Percentiles rank a stretch among this genome's conserved stretches.
Evolutionary conservation across 2,329 filamentous ascomycete genomes (phyloP).

Genomic region (Talaromyces pinophilus): DNA sequence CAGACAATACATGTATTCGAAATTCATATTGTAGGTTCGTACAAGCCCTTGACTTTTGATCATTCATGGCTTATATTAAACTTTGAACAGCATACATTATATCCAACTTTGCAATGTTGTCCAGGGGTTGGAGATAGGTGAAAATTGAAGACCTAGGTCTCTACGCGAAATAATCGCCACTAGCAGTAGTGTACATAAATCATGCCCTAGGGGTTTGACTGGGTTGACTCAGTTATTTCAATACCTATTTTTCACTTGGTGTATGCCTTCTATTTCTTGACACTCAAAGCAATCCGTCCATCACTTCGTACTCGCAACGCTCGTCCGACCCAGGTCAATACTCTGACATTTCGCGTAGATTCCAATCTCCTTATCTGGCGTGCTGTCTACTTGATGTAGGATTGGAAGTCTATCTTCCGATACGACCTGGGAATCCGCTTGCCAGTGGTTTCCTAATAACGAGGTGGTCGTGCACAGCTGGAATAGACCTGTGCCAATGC

Average conservation of each 20-base stretch:
- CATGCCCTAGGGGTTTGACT: too few species aligned
- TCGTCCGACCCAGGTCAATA: not conserved
- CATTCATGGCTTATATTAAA: not conserved
- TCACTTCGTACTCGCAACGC: not conserved
- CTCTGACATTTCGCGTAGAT: not conserved
- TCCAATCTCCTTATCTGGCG: not conserved
- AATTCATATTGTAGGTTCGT: not conserved
- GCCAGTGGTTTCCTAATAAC: not conserved
- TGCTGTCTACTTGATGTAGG: not conserved
- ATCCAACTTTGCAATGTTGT: not conserved
- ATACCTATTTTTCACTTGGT: not conserved
- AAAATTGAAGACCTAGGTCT: not conserved
- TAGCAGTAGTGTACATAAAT: too few species aligned
- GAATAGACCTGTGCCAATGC: not conserved
- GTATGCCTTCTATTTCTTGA: not conserved
- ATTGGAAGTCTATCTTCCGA: not conserved
- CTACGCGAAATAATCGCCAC: not conserved
- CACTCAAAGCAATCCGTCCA: not conserved
- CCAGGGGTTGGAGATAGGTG: not conserved
- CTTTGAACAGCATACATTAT: not conserved
- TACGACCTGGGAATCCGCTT: not conserved
- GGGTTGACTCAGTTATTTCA: not conserved
- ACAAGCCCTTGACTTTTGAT: not conserved
- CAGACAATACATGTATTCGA: not conserved
- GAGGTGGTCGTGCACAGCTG: not conserved